A percentile compares a stretch with the other conserved stretches of the same genome.
Conservation (phyloP, 2,329 filamentous ascomycete species). For the Xylariaceae sp. region DNA sequence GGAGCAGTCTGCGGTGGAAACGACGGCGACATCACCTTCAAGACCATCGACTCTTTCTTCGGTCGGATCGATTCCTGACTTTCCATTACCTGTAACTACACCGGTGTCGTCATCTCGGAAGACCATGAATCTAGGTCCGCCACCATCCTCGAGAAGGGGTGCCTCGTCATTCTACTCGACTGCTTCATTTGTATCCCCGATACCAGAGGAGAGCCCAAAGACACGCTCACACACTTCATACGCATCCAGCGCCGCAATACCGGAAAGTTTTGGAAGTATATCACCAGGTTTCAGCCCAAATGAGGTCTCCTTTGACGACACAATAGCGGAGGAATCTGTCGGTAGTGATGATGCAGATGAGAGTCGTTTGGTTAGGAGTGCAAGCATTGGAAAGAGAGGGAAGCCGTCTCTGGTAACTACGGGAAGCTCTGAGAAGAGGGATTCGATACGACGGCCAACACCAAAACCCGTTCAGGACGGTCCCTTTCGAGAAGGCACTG, state of each 20-base stretch:
- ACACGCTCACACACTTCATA: constrained; percentile 64
- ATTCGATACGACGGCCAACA: constrained; percentile 38
- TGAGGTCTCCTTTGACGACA: constrained; percentile 55
- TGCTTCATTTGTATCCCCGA: constrained; percentile 71
- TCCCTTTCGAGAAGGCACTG: constrained; percentile 49
- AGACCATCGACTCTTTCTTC: constrained; percentile 58
- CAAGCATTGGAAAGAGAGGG: constrained; percentile 63
- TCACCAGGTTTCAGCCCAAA: constrained; percentile 50
- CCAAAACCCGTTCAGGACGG: constrained; percentile 42
- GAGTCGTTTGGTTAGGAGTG: constrained; percentile 60
- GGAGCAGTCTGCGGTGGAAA: constrained; percentile 49
- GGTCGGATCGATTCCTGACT: constrained; percentile 62
- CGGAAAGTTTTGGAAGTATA: constrained; percentile 64
- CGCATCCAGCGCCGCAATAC: constrained; percentile 73
- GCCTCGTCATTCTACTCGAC: constrained; percentile 68
- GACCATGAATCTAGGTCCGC: constrained; percentile 60
- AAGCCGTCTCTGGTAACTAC: constrained; percentile 60
- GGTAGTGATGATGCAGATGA: constrained; percentile 56
- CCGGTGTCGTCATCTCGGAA: constrained; percentile 44
- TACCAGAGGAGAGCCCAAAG: constrained; percentile 69
- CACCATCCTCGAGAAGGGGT: constrained; percentile 62
- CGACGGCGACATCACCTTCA: constrained; percentile 50
- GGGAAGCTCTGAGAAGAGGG: constrained; percentile 35
- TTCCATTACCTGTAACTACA: constrained; percentile 49
- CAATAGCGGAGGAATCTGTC: constrained; percentile 49